Conservation (phyloP, 2,329 filamentous ascomycete species). For the Diaporthe sp. region DNA sequence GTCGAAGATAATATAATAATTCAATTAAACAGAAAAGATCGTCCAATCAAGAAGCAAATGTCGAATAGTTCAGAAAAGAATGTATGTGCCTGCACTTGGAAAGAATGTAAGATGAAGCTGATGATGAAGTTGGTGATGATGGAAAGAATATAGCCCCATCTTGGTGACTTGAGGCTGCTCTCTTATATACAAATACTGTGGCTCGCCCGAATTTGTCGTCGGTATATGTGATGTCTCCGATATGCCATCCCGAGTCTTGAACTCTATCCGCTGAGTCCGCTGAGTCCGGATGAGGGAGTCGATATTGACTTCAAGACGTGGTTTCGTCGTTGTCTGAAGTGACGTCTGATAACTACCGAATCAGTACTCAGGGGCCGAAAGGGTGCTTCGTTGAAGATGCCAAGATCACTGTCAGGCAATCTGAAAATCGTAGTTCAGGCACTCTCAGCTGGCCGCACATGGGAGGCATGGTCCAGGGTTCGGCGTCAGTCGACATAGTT, state of each 20-base stretch:
- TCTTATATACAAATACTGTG: conserved; percentile 2
- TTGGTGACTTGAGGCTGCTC: neutral
- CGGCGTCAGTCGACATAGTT: neutral
- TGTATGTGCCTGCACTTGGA: conserved; percentile 25
- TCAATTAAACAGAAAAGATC: conserved; percentile 19
- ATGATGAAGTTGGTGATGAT: neutral
- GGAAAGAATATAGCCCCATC: neutral
- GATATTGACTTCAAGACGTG: conserved; percentile 23
- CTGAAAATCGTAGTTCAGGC: conserved; percentile 21
- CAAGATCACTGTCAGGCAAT: conserved; percentile 22
- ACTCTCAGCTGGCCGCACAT: neutral
- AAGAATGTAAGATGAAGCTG: conserved; percentile 24
- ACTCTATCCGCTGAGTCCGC: neutral
- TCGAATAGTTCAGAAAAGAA: conserved; percentile 16
- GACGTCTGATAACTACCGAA: conserved; percentile 27
- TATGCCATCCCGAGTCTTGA: conserved; percentile 10
- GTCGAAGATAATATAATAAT: conserved; percentile 1
- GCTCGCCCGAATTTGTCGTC: neutral
- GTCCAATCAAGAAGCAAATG: neutral
- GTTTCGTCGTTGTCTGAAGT: conserved; percentile 34
- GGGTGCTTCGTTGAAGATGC: conserved; percentile 16
- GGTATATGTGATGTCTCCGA: neutral
- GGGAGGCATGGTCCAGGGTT: conserved; percentile 17
- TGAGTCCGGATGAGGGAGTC: conserved; percentile 3
- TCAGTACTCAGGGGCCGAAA: conserved; percentile 19